These are phyloP conservation scores for Fusarium coffeatum DNA, from an alignment of 2,329 filamentous ascomycete species.

Conservation along the genomic window DNA sequence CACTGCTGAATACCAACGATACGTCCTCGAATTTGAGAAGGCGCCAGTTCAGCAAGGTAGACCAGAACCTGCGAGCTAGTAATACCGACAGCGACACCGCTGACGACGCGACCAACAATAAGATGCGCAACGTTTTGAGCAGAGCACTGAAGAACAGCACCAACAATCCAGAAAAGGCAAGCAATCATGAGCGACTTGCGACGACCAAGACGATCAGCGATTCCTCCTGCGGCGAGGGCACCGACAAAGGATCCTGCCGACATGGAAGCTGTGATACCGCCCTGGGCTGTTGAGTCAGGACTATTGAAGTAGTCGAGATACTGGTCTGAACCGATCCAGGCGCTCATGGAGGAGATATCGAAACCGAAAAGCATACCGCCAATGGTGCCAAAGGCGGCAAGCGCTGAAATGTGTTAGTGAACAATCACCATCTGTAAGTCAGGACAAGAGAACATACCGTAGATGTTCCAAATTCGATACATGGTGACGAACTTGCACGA, in stretches of 20 bases:
- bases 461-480: constrained; percentile 54
- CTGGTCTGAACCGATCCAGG: constrained; percentile 63
- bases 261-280: constrained; percentile 62
- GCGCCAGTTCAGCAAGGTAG: constrained; percentile 75
- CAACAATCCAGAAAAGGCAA: constrained; percentile 64
- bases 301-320: constrained; percentile 65
- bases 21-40: constrained; percentile 67
- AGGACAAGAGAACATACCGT: constrained; percentile 43
- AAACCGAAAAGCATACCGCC: constrained; percentile 64
- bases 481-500: constrained; percentile 34
- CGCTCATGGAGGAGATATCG: constrained; percentile 69
- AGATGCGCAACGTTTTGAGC: constrained; percentile 67
- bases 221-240: constrained; percentile 57
- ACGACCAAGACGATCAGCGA: constrained; percentile 60
- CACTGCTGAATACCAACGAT: constrained; percentile 79
- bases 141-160: constrained; percentile 69
- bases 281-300: constrained; percentile 58
- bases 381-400: constrained; percentile 56
- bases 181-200: constrained; percentile 59
- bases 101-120: constrained; percentile 68
- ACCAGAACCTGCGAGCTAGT: constrained; percentile 75
- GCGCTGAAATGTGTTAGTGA: constrained; percentile 42
- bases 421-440: neutral
- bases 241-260: constrained; percentile 62
- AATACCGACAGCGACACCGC: constrained; percentile 74